A percentile compares a stretch with the other conserved stretches of the same genome.
Evolutionary conservation across 306 rosid species (phyloP).

Genomic region (Dicorynia guianensis): DNA sequence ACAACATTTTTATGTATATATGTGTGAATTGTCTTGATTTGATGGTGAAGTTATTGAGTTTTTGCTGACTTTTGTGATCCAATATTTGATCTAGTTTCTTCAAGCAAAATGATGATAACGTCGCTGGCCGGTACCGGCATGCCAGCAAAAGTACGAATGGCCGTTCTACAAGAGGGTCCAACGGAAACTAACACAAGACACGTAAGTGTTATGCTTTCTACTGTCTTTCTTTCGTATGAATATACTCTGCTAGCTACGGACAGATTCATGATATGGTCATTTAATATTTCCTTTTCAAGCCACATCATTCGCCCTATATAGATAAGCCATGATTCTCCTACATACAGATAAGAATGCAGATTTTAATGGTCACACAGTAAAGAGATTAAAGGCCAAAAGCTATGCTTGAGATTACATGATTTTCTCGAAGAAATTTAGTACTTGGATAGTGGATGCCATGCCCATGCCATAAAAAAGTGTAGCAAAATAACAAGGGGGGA

Average conservation of each 20-base stretch:
- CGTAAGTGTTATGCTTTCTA: background rate
- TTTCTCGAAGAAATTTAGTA: slow-evolving; percentile 9
- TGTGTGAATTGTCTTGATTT: slow-evolving; percentile 34
- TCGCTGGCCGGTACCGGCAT: slow-evolving; percentile 25
- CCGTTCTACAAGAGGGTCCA: slow-evolving; percentile 38
- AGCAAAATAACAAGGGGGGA: background rate
- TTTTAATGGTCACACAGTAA: background rate
- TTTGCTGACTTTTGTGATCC: slow-evolving; percentile 22
- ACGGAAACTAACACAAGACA: slow-evolving; percentile 5
- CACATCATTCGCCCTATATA: background rate
- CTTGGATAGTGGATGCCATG: background rate
- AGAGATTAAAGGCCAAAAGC: slow-evolving; percentile 2
- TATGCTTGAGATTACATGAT: background rate
- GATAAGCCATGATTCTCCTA: background rate
- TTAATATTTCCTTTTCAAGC: slow-evolving; percentile 11
- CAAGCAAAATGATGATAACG: slow-evolving; percentile 32
- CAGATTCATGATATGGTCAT: background rate
- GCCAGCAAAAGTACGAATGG: slow-evolving; percentile 38
- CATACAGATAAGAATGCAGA: background rate
- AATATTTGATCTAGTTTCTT: slow-evolving; percentile 28
- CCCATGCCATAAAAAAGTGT: background rate
- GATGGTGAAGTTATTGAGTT: slow-evolving; percentile 40
- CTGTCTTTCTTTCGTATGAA: background rate
- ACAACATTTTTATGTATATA: background rate
- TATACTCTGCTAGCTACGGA: background rate